Percentiles rank a stretch among this genome's conserved stretches.
phyloP scores from a whole-genome alignment of 164 flowering plant genomes.

The Macadamia integrifolia region DNA sequence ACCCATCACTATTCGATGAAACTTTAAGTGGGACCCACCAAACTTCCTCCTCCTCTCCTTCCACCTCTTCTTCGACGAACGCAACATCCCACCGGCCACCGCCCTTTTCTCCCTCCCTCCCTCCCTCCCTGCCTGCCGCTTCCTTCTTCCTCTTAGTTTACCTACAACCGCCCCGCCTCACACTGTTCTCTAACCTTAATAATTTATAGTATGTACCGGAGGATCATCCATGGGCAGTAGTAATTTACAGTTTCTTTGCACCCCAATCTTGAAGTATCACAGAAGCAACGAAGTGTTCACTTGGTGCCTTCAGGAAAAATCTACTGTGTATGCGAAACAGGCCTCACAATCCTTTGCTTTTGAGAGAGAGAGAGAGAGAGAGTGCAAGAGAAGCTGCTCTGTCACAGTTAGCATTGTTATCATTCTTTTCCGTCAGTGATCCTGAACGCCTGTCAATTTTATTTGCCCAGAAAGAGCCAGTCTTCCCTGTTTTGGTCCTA shows the following conservation, averaged over 20 bases:
- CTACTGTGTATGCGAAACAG: conserved; percentile 33
- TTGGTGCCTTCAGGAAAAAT: conserved; percentile 30
- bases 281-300: conserved; percentile 42
- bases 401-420: conserved; percentile 25
- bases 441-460: conserved; percentile 22
- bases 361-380: conserved; percentile 43
- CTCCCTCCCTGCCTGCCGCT: no score
- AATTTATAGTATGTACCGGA: conserved; percentile 14
- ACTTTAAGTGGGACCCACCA: no score
- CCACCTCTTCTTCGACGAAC: no score
- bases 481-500: conserved; percentile 43
- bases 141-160: no score
- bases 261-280: conserved; percentile 28
- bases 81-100: no score
- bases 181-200: not conserved
- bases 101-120: no score
- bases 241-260: conserved; percentile 18
- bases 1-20: no score
- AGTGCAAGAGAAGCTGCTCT: conserved; percentile 58
- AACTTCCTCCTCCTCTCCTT: no score
- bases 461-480: conserved; percentile 35
- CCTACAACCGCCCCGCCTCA: no score
- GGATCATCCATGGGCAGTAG: conserved; percentile 8
- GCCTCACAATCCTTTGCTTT: conserved; percentile 28
- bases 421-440: conserved; percentile 18